phyloP scores from a whole-genome alignment of 179 eudicot species.

The Patellifolia procumbens region DNA sequence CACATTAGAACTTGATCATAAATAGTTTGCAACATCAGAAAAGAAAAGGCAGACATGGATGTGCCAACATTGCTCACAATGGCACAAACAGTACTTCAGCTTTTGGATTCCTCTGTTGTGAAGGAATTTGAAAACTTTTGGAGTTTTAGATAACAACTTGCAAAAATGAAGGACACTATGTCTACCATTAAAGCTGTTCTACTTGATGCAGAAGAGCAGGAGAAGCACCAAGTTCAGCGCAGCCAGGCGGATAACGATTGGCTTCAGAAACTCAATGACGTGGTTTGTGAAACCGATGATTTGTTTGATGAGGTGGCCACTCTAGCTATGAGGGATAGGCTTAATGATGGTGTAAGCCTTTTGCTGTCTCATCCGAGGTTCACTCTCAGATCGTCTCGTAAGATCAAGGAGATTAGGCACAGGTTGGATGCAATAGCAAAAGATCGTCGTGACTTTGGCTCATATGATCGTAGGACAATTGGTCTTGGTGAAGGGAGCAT shows the following conservation, averaged over 20 bases:
- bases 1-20: too few relatives aligned
- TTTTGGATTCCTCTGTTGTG: neutral
- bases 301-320: slow-evolving; percentile 30
- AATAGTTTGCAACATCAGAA: too few relatives aligned
- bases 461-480: neutral
- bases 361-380: neutral
- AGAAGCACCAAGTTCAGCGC: neutral
- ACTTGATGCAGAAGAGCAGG: slow-evolving; percentile 6
- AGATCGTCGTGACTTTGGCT: neutral
- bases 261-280: slow-evolving; percentile 10
- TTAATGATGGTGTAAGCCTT: neutral
- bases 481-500: neutral
- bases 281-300: slow-evolving; percentile 26
- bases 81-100: neutral
- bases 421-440: slow-evolving; percentile 19
- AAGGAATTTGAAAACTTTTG: neutral
- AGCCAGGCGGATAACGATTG: neutral
- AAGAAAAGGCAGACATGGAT: neutral
- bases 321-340: neutral
- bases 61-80: neutral
- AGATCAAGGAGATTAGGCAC: neutral
- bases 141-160: neutral
- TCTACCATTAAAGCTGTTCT: neutral
- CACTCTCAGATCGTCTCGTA: neutral
- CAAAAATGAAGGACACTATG: neutral